These are phyloP conservation scores for Hortaea werneckii DNA, from an alignment of 2,329 filamentous ascomycete genomes.

Conservation along the genomic window DNA sequence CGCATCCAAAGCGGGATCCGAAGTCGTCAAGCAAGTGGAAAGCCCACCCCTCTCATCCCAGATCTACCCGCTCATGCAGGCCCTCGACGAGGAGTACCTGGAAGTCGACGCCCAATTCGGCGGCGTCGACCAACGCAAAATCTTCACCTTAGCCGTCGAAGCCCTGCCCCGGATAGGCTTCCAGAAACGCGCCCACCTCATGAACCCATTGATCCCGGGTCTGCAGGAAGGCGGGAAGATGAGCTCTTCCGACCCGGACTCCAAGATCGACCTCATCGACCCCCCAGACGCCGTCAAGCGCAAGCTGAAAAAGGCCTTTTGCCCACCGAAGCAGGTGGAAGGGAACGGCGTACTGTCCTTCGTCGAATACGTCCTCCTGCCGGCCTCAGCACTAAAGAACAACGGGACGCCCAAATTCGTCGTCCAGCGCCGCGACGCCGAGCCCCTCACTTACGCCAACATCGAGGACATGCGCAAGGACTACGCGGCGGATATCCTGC, in stretches of 20 bases:
- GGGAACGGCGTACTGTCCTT: constrained; percentile 82
- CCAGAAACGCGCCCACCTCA: constrained; percentile 61
- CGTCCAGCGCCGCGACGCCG: constrained; percentile 54
- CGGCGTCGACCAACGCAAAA: constrained; percentile 74
- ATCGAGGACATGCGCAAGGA: constrained; percentile 69
- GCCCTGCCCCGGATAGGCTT: constrained; percentile 80
- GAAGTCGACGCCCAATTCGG: constrained; percentile 84
- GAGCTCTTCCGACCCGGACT: constrained; percentile 57
- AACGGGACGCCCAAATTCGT: constrained; percentile 50
- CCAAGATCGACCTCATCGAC: constrained; percentile 92
- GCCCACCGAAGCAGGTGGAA: constrained; percentile 64
- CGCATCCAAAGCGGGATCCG: constrained; percentile 81
- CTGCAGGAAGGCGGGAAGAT: constrained; percentile 70
- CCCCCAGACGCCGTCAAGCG: constrained; percentile 60
- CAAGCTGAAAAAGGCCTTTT: constrained; percentile 79
- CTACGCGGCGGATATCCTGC: constrained; percentile 59
- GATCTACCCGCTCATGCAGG: constrained; percentile 80
- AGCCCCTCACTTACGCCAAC: constrained; percentile 69
- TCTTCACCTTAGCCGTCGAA: constrained; percentile 78
- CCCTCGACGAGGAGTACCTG: constrained; percentile 81
- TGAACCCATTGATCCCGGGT: constrained; percentile 86
- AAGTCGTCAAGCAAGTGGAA: constrained; percentile 85
- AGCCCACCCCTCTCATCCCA: constrained; percentile 65
- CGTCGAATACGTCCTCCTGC: constrained; percentile 77
- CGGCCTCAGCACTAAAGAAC: constrained; percentile 54